Conservation (phyloP, 208 protist species). For the Acanthamoeba divionensis region DNA sequence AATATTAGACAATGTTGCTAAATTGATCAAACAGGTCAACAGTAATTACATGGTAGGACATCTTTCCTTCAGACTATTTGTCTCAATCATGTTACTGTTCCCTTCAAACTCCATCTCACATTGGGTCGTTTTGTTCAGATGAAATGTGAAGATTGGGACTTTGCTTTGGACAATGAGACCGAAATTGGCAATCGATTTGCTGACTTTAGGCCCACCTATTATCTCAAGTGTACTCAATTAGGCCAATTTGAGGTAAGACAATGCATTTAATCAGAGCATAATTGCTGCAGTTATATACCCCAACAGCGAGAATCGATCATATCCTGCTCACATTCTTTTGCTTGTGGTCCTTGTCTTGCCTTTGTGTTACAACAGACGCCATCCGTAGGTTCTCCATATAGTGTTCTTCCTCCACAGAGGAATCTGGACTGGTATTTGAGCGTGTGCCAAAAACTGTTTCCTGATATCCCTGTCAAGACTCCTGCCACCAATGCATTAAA, state of each 20-base stretch:
- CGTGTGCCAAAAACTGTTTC: conserved; percentile 36
- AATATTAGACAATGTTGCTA: background rate
- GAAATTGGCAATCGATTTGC: background rate
- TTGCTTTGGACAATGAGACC: background rate
- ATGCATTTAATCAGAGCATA: background rate
- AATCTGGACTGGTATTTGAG: background rate
- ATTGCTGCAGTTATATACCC: background rate
- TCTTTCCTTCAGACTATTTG: background rate
- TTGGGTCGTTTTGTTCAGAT: background rate
- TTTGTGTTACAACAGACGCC: background rate
- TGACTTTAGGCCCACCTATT: conserved; percentile 42
- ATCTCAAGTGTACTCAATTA: conserved; percentile 45
- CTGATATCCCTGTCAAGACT: background rate
- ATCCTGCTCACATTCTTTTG: background rate
- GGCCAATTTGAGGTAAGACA: conserved; percentile 31
- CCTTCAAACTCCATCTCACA: background rate
- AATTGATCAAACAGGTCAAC: background rate
- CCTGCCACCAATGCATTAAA: background rate
- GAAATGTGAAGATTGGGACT: background rate
- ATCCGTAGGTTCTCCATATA: background rate
- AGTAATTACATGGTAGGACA: background rate
- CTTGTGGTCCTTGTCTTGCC: background rate
- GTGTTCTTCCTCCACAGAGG: background rate
- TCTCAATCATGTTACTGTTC: background rate
- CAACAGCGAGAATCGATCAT: background rate